Percentiles rank a stretch among this genome's conserved stretches.
These are phyloP conservation scores for Nevesoporus exiguus DNA, from an alignment of 768 basidiomycete species.

Conservation along the genomic window DNA sequence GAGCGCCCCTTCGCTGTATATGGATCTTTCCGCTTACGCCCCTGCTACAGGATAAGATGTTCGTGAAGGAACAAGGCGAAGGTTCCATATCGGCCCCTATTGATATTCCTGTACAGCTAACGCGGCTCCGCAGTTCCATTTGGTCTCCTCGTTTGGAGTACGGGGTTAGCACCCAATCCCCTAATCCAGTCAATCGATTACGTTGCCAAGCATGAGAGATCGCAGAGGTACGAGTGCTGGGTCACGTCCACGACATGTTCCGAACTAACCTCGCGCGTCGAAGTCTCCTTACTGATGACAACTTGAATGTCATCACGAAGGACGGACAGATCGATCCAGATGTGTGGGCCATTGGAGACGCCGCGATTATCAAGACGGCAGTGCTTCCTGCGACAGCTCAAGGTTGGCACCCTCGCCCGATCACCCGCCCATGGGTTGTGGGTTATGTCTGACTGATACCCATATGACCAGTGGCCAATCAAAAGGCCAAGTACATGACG, in stretches of 20 bases:
- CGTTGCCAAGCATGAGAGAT: conserved; percentile 58
- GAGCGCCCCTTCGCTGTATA: conserved; percentile 7
- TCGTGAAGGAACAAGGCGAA: conserved; percentile 70
- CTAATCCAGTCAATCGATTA: conserved; percentile 59
- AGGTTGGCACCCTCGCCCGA: conserved; percentile 39
- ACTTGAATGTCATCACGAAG: conserved; percentile 57
- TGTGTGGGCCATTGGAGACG: conserved; percentile 83
- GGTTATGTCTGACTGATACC: conserved; percentile 15
- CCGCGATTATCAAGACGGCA: conserved; percentile 53
- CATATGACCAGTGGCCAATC: conserved; percentile 57
- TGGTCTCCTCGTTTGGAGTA: conserved; percentile 85
- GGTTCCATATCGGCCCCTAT: conserved; percentile 35
- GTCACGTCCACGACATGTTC: conserved; percentile 31
- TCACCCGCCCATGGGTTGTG: conserved; percentile 17
- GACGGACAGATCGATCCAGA: conserved; percentile 56
- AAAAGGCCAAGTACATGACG: conserved; percentile 67
- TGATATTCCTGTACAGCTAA: conserved; percentile 3
- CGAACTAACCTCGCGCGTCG: conserved; percentile 7
- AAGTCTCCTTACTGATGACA: conserved; percentile 50
- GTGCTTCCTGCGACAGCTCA: conserved; percentile 83
- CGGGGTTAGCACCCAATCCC: conserved; percentile 81
- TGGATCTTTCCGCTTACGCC: conserved; percentile 8
- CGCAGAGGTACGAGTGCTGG: conserved; percentile 40
- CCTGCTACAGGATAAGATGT: conserved; percentile 53
- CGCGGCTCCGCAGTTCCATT: conserved; percentile 54